phyloP scores from a whole-genome alignment of 2,329 filamentous ascomycete genomes.

The Coleophoma cylindrospora region DNA sequence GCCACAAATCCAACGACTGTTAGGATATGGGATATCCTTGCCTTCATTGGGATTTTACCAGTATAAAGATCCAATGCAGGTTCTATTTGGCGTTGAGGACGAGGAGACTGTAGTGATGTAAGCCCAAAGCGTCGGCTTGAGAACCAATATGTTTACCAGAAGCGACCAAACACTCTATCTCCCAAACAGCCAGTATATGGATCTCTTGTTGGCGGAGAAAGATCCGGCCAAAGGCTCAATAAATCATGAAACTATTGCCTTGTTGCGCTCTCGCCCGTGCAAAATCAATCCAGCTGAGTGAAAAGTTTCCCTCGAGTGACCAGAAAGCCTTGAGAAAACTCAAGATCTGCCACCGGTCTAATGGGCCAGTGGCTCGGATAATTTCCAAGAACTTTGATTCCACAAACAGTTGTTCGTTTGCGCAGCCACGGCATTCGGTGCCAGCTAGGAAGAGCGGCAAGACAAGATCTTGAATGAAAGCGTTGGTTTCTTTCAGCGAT shows the following conservation, averaged over 20 bases:
- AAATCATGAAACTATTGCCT: conserved; percentile 3
- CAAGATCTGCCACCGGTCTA: conserved; percentile 1
- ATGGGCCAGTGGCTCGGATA: conserved; percentile 1
- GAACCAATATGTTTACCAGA: too few species aligned
- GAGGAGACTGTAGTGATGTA: conserved; percentile 10
- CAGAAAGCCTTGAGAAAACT: conserved; percentile 3
- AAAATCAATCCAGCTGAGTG: conserved; percentile 3
- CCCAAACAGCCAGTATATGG: too few species aligned
- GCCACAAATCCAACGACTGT: conserved; percentile 4
- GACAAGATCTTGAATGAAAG: conserved; percentile 3
- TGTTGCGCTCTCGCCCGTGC: conserved; percentile 1
- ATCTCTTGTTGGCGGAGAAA: too few species aligned
- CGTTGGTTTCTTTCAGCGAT: not conserved
- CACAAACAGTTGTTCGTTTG: not conserved
- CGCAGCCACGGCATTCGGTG: conserved; percentile 1
- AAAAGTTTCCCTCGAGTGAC: not conserved
- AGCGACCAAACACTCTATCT: too few species aligned
- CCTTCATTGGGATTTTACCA: conserved; percentile 8
- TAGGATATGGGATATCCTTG: conserved; percentile 10
- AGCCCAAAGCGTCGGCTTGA: not conserved
- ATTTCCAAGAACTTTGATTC: conserved; percentile 1
- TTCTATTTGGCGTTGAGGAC: conserved; percentile 12
- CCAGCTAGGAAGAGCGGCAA: conserved; percentile 5
- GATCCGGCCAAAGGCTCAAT: not conserved
- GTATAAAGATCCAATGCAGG: conserved; percentile 12